phyloP scores from a whole-genome alignment of 495 filamentous ascomycete species.

The Hyaloscypha finlandica region DNA sequence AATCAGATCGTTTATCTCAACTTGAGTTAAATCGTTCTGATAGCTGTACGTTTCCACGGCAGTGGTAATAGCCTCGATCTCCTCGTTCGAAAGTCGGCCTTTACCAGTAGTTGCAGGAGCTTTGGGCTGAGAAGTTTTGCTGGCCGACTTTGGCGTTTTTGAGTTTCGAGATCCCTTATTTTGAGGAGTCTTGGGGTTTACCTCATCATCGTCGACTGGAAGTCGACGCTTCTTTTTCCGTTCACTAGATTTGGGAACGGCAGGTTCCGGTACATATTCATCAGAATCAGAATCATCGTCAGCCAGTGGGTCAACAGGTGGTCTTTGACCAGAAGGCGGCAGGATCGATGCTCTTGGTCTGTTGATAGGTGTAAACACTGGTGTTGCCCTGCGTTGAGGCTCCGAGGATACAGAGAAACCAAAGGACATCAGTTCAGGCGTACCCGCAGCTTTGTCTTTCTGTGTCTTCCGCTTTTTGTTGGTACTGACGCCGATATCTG shows the following conservation, averaged over 20 bases:
- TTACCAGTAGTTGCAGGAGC: not conserved
- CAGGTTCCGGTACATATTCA: not conserved
- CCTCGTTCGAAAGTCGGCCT: constrained; percentile 32
- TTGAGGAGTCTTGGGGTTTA: not conserved
- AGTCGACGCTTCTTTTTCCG: constrained; percentile 7
- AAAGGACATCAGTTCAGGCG: constrained; percentile 4
- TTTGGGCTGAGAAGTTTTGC: not conserved
- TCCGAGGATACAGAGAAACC: constrained; percentile 10
- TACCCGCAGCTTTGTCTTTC: constrained; percentile 11
- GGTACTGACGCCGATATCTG: constrained; percentile 1
- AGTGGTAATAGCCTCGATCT: constrained; percentile 36
- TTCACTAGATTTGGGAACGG: not conserved
- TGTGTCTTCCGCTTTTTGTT: constrained; percentile 18
- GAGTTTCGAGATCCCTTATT: constrained; percentile 1
- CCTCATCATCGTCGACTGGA: constrained; percentile 13
- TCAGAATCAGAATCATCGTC: not conserved
- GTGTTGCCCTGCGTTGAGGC: constrained; percentile 11
- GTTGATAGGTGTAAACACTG: constrained; percentile 23
- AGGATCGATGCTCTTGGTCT: not conserved
- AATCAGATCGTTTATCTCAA: constrained; percentile 42
- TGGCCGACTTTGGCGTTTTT: constrained; percentile 10
- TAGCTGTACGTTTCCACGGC: constrained; percentile 43
- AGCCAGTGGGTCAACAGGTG: not conserved
- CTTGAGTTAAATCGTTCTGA: constrained; percentile 38
- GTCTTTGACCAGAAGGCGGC: not conserved